These are phyloP conservation scores for Leishmania arabica DNA, from an alignment of 208 protist genomes.

Conservation along the genomic window DNA sequence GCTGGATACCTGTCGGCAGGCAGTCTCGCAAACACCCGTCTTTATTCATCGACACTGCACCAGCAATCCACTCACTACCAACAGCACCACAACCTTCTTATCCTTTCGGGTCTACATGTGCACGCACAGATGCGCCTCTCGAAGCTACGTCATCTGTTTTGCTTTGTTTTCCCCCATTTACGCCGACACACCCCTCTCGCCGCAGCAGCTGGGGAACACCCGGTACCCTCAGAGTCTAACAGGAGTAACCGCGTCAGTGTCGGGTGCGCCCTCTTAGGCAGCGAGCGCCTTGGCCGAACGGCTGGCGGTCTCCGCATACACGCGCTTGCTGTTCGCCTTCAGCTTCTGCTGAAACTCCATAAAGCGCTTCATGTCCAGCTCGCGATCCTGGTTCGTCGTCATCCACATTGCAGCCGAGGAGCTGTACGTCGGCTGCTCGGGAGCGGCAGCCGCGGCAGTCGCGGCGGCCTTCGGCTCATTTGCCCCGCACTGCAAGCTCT, in stretches of 20 bases:
- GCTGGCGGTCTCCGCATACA: conserved; percentile 56
- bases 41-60: background rate
- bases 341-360: conserved; percentile 76
- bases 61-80: background rate
- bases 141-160: background rate
- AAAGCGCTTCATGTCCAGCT: conserved; percentile 72
- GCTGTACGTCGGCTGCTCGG: conserved; percentile 31
- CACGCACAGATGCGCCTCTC: background rate
- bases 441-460: conserved; percentile 2
- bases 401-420: conserved; percentile 75
- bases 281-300: conserved; percentile 23
- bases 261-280: conserved; percentile 7
- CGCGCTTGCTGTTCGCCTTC: conserved; percentile 52
- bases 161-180: background rate
- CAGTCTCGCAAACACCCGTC: background rate
- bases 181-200: background rate
- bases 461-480: conserved; percentile 9
- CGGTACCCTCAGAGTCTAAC: background rate
- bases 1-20: background rate
- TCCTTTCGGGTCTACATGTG: background rate
- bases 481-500: conserved; percentile 21
- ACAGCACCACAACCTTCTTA: background rate
- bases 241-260: background rate
- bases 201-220: background rate
- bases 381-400: conserved; percentile 82